Base-by-base conservation (phyloP, 179 eudicot genomes). In the Pouteria campechiana region DNA sequence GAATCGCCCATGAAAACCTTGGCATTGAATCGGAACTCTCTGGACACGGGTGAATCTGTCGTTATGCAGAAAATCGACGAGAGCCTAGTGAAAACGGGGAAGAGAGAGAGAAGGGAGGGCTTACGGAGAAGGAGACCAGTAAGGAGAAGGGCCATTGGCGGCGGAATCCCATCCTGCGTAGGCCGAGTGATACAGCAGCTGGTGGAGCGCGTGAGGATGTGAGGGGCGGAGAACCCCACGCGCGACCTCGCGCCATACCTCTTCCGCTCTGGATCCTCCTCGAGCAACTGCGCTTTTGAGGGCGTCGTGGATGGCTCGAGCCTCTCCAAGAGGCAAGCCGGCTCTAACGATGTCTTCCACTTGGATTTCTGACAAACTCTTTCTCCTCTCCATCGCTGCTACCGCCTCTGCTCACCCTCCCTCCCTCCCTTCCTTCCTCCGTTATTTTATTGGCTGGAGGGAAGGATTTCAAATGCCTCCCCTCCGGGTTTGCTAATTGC, bases 61-160 rank as follows among this genome's bases (percentile, higher is more conserved):
- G 9, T 8, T 14, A 64, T 52, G 58, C 57, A 57, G 2, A 16
- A 33, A 44, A 12, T 37, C 41, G 35, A 2, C 14, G 5, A n/a
- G 13, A 3, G 9, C 4, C 14, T 7, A 21, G 21, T 38, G 19
- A 17, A n/a, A 39, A 6, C 11, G 48, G 10, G 3, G 31, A 29
- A 20, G 24, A n/a, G 35, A 42, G 17, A 15, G 4, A 7, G 2
- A 3, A 3, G 19, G 19, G 19, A 37, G 7, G 14, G 28, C 29
- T 23, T 79, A 88, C 85, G 30, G 67, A n/a, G 93, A 81, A 44
- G 97, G 97, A 57, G 78, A 89, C 89, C 97, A 89, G 19, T 89
- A 89, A 46, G 63, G 75, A 63, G 95, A 86, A 37, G 93, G 95
- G 6, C 83, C 95, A 19, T 52, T 37, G 19, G 57, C 37, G 21